Evolutionary conservation across 1,139 yeast genomes (phyloP), one percentile per base, ranked within the genome.

Genomic region (Sugiyamaella castrensis): DNA sequence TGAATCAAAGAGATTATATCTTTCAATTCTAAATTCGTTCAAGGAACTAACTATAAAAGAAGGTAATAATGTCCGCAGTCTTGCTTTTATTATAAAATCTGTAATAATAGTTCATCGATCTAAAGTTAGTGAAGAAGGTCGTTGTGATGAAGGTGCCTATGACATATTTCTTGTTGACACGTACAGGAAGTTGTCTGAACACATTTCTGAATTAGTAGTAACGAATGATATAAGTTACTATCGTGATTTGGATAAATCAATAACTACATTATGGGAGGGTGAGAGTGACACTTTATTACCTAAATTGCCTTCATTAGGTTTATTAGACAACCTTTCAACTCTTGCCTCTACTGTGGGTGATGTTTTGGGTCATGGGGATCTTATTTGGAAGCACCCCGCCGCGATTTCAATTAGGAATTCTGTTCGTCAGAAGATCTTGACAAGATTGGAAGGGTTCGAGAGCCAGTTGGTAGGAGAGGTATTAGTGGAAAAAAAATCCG

Each of bases 81-180:
- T 52, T 41, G 39, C 36, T 44, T 27, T 50, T 29, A 32, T 51
- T 40, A 35, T 43, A 19, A 13, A 47, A 41, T 34, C 51, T 43
- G 6, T 46, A 40, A 15, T 38, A 31, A 24, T 52, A 19, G 24
- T 43, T 40, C 27, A 37, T 33, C 24, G 44, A 29, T 16, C 54
- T 35, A 31, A 37, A 37, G 46, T 40, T 7, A 27, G 3, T 19
- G 36, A 35, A 34, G 19, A 30, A 31, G 15, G 8, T 35, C 13
- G 2, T 8, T 13, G 12, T 31, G 26, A 26, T 19, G 13, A 11
- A 8, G 29, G 13, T 5, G 31, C 27, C 8, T 8, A 34, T 11
- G 35, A 42, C n/a, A 10, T 5, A 9, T 31, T 42, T n/a, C 35
- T 42, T 35, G 3, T 28, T 2, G 15, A 34, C 8, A 28, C 37